Percentiles rank a stretch among this genome's conserved stretches.
Conservation (phyloP, 2,329 filamentous ascomycete species). For the Zarea fungicola region DNA sequence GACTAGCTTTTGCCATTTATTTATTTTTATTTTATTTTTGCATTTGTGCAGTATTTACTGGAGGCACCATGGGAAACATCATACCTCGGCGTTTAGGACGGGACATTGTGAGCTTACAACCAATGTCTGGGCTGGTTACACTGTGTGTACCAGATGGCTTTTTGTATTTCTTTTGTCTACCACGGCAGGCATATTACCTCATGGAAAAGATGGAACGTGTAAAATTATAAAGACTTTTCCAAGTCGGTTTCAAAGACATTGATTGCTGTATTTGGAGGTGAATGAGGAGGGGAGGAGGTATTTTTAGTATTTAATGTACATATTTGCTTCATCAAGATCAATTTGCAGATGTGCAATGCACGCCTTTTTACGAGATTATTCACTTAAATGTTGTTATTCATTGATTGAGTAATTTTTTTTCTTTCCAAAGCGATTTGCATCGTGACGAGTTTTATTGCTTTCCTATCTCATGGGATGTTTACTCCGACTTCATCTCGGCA, state of each 20-base stretch:
- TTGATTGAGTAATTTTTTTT: no score
- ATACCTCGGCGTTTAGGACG: conserved; percentile 10
- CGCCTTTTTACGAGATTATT: neutral
- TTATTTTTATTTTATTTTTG: neutral
- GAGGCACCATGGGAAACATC: neutral
- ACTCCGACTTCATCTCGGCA: conserved; percentile 34
- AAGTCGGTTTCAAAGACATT: neutral
- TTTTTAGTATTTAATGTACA: neutral
- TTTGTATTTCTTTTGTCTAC: conserved; percentile 4
- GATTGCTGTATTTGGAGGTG: neutral
- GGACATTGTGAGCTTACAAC: neutral
- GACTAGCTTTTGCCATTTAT: conserved; percentile 33
- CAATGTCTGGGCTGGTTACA: conserved; percentile 1
- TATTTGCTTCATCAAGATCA: neutral
- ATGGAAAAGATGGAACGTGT: conserved; percentile 1
- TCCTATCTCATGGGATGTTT: no score
- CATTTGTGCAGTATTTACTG: neutral
- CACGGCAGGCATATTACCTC: neutral
- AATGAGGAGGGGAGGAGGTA: no score
- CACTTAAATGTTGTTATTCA: no score
- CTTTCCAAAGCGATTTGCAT: no score
- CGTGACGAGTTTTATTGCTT: neutral
- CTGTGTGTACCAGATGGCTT: neutral
- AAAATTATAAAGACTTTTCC: neutral
- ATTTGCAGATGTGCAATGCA: no score